phyloP scores from a whole-genome alignment of 345 rosid species.

The Arabidopsis thaliana region TAIR10.1 NC_003076.8:2879501-2880000 shows the following conservation, averaged over 20 bases:
- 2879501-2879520: background rate
- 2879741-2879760: conserved; percentile 52
- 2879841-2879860: conserved; percentile 67
- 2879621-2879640: background rate
- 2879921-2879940: conserved; percentile 62
- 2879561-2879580: background rate
- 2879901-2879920: conserved; percentile 69
- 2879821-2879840: conserved; percentile 84
- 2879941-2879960: conserved; percentile 48
- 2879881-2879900: conserved; percentile 87
- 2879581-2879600: background rate
- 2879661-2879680: conserved; percentile 28
- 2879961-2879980: conserved; percentile 45
- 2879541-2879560: background rate
- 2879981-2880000: conserved; percentile 46
- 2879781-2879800: conserved; percentile 83
- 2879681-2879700: conserved; percentile 49
- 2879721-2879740: conserved; percentile 41
- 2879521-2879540: conserved; percentile 11
- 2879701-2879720: conserved; percentile 45
- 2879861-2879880: conserved; percentile 87
- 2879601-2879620: conserved; percentile 4
- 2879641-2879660: conserved; percentile 14
- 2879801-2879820: conserved; percentile 93
- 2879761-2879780: conserved; percentile 63